Base-by-base conservation (phyloP, 352 stramenopile species). In the Nothophytophthora sp. region DNA sequence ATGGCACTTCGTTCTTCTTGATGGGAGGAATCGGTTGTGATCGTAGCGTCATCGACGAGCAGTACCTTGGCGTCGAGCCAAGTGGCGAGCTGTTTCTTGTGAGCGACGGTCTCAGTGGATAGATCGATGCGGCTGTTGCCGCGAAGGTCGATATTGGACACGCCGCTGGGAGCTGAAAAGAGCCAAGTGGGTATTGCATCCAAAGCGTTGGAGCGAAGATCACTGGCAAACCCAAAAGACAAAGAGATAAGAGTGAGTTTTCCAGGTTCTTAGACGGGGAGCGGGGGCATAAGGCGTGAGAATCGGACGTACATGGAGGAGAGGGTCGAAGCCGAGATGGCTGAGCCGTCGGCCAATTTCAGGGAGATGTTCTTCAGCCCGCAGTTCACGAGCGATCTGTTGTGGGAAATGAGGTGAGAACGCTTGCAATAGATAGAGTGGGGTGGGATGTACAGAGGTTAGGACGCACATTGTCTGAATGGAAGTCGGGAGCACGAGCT, bases 171-270 rank as follows among this genome's bases (percentile, higher is more conserved):
- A 15, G 59, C 4, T 0, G 50, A 42, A 19, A 34, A 67, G 35
- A 68, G n/a, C 2, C 30, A 48, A 30, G 11, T 23, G 28, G 52
- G 63, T 10, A 66, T 11, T 34, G 25, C 5, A 28, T 35, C 29
- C 5, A 87, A 33, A 16, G 47, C 33, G 37, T 87, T 87, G 6
- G 63, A 30, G 24, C 73, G 68, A 12, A 87, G 60, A 42, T 85
- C 70, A 25, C 76, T 87, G 20, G 9, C 34, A 4, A 38, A 35
- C 32, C 28, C 2, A 13, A 41, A 7, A 32, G 13, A 37, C 13
- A 41, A 1, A 20, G 28, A 44, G 15, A 16, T 18, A 30, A 37
- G 3, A 33, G 12, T 11, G n/a, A 13, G 22, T 29, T 33, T 30
- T 12, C 19, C 4, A 59, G 33, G 23, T 2, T 34, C n/a, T n/a